These are phyloP conservation scores for Magnolia sinica DNA, from an alignment of 164 flowering plant species.

Conservation along the genomic window DNA sequence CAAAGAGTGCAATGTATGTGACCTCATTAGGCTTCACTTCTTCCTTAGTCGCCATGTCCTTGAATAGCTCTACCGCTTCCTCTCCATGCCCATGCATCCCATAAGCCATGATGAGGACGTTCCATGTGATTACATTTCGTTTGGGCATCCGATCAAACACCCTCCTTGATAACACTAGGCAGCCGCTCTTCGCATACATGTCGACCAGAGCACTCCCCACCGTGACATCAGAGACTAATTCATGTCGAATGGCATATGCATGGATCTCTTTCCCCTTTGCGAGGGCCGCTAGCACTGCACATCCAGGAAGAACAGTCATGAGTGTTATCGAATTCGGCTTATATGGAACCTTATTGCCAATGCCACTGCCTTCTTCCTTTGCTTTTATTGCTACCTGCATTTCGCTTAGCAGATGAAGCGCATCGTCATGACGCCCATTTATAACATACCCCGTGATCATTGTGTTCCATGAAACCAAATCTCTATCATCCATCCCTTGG, in stretches of 20 bases:
- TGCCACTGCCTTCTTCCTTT: conserved; percentile 6
- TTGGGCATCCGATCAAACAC: conserved; percentile 56
- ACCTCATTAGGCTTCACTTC: conserved; percentile 61
- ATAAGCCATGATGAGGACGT: conserved; percentile 75
- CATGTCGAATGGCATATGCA: conserved; percentile 59
- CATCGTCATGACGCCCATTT: conserved; percentile 46
- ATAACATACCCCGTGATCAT: conserved; percentile 70
- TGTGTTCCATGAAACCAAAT: conserved; percentile 81
- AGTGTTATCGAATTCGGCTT: conserved; percentile 77
- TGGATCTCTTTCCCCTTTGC: conserved; percentile 81
- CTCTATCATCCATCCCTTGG: conserved; percentile 48
- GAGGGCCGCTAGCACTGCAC: conserved; percentile 68
- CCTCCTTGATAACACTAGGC: conserved; percentile 42
- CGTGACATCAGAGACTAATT: conserved; percentile 50
- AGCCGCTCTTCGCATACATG: conserved; percentile 83
- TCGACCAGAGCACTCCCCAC: conserved; percentile 78
- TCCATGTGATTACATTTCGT: conserved; percentile 74
- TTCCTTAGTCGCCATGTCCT: conserved; percentile 33
- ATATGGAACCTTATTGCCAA: conserved; percentile 5
- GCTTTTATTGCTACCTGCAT: conserved; percentile 38
- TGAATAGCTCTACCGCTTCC: conserved; percentile 52
- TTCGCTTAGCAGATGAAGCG: conserved; percentile 44
- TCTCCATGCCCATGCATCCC: conserved; percentile 86
- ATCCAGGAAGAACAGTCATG: conserved; percentile 78
- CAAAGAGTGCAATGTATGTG: conserved; percentile 65